These are phyloP conservation scores for Oropetium thomaeum DNA, from an alignment of 176 grass and related monocot genomes.

Conservation along the genomic window DNA sequence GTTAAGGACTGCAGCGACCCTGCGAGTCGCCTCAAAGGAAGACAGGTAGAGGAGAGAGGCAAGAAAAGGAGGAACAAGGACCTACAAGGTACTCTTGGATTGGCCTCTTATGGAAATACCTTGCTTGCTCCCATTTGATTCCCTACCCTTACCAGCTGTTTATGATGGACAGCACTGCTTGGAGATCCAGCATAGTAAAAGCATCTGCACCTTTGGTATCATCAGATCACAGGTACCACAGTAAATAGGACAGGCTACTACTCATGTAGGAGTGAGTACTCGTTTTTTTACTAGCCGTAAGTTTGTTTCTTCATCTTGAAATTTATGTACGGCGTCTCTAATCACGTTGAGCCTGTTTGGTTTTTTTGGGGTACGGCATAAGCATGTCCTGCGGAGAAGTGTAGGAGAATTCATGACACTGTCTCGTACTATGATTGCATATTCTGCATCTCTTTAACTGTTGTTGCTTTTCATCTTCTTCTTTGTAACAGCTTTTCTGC, in stretches of 20 bases:
- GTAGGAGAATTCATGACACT: slow-evolving; percentile 9
- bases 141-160: slow-evolving; percentile 25
- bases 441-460: slow-evolving; percentile 1
- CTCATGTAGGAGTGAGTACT: not conserved
- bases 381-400: not conserved
- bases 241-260: slow-evolving; percentile 12
- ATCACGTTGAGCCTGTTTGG: slow-evolving; percentile 6
- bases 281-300: not conserved
- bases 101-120: slow-evolving; percentile 57
- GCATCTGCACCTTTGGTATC: slow-evolving; percentile 3
- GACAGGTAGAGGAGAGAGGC: slow-evolving; percentile 7
- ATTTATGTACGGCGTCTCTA: not conserved
- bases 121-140: slow-evolving; percentile 53
- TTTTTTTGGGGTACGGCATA: not conserved
- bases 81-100: slow-evolving; percentile 53
- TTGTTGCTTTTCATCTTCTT: not conserved
- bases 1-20: slow-evolving; percentile 10
- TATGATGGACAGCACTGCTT: slow-evolving; percentile 37
- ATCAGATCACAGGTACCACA: not conserved
- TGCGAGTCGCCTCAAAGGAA: slow-evolving; percentile 36
- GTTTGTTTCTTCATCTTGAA: slow-evolving; percentile 15
- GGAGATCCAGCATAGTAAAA: slow-evolving; percentile 39
- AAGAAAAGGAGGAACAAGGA: slow-evolving; percentile 40
- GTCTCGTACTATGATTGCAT: slow-evolving; percentile 15
- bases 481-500: not conserved